Evolutionary conservation across 2,329 filamentous ascomycete species (phyloP), one percentile per base, ranked within the genome.

Genomic region (Botrytis galanthina): DNA sequence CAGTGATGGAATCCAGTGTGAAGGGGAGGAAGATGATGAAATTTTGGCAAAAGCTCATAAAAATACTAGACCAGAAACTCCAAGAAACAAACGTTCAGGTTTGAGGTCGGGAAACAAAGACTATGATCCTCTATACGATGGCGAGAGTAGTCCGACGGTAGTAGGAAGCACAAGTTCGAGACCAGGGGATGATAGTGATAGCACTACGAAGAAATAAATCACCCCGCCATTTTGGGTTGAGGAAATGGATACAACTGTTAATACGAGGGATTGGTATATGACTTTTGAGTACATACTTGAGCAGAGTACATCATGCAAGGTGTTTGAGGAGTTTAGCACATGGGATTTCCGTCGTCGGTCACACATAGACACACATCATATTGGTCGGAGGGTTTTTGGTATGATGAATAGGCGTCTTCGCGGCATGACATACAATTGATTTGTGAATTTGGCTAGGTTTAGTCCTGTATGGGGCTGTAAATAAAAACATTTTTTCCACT

Each of bases 51-150:
- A 75, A 57, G 42, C 60, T 18, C 64, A 72, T 46, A 61, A 74
- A 22, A 57, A 74, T n/a, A 20, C 39, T 26, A 75, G 71, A 18
- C 69, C 72, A 5, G 67, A 73, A 32, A 75, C 74, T 39, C 73
- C 73, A 16, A 71, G 39, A 51, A 75, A 69, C n/a, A 68, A 73
- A 46, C 63, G 39, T 16, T 60, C 46, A 7, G 68, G 68, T 18
- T 57, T 79, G 22, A 75, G 75, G 59, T 77, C 75, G 20, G 76
- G 74, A 26, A 73, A 73, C 32, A 80, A 77, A 54, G 79, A 81
- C 64, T 81, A 81, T 59, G 79, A 81, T 72, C 79, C 80, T 14
- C 48, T 78, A 37, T 78, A 76, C 59, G 80, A 81, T 76, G 80
- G 79, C 12, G 80, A 81, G 70, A 78, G 68, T 63, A 80, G 77